Evolutionary conservation across 257 asterid genomes (phyloP).

Genomic region (Solanum dulcamara): DNA sequence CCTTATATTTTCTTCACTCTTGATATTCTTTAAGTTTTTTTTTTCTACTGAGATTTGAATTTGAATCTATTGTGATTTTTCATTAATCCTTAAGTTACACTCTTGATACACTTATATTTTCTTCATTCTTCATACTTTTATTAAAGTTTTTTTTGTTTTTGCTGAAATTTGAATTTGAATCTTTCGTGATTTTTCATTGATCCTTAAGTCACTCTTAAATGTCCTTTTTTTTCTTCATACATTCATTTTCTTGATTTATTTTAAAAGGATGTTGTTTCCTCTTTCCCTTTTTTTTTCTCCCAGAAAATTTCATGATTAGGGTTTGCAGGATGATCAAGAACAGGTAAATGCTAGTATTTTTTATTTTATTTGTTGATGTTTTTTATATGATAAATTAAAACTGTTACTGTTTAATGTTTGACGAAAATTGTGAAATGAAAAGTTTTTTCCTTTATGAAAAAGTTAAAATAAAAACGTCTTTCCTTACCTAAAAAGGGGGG

Average conservation of each 20-base stretch:
- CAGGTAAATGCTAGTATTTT: neutral
- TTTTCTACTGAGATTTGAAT: neutral
- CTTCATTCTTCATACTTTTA: neutral
- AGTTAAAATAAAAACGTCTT: neutral
- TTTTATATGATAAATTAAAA: too few relatives aligned
- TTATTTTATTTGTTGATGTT: neutral
- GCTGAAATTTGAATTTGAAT: neutral
- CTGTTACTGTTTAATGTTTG: neutral
- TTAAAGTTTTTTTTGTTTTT: neutral
- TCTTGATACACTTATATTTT: neutral
- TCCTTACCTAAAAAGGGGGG: neutral
- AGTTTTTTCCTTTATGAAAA: neutral
- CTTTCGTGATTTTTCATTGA: neutral
- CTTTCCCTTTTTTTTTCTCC: too few relatives aligned
- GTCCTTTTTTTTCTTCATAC: neutral
- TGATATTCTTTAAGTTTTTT: neutral
- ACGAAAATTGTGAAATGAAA: neutral
- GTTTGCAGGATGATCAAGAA: neutral
- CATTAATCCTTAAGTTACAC: neutral
- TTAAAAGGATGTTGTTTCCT: too few relatives aligned
- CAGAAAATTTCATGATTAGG: neutral
- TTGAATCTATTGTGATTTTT: neutral
- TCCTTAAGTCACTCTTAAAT: neutral
- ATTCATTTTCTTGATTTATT: too few relatives aligned
- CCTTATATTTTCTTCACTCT: fast-evolving